These are phyloP conservation scores for Camellia oleifera DNA, from an alignment of 179 eudicot species.

Conservation along the genomic window DNA sequence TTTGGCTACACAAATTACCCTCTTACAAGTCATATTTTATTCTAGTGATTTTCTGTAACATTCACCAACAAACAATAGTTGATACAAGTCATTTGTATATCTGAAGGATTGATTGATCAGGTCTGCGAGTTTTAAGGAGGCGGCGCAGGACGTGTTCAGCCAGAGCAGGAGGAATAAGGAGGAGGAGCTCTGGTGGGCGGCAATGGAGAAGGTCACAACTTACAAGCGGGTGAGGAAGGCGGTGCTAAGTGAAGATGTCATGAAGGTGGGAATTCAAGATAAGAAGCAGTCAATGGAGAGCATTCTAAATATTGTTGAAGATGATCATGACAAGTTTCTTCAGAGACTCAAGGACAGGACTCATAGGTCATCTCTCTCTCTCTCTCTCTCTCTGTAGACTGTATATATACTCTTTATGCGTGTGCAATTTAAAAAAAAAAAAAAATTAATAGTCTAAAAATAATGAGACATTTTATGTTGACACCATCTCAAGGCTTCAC, in stretches of 20 bases:
- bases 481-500: background rate
- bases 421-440: background rate
- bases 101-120: background rate
- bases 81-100: too few species aligned
- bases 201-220: conserved; percentile 80
- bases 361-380: conserved; percentile 43
- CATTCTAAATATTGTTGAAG: conserved; percentile 53
- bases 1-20: too few species aligned
- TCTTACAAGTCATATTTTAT: too few species aligned
- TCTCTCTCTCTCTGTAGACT: background rate
- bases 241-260: conserved; percentile 53
- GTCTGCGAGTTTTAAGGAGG: conserved; percentile 32
- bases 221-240: conserved; percentile 74
- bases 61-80: too few species aligned
- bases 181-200: conserved; percentile 90
- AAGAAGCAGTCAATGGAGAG: conserved; percentile 55
- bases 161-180: conserved; percentile 38
- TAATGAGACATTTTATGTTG: too few species aligned
- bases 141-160: conserved; percentile 29
- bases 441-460: too few species aligned
- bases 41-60: too few species aligned
- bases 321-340: conserved; percentile 70
- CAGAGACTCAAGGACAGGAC: conserved; percentile 55
- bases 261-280: conserved; percentile 44
- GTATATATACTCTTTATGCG: background rate